phyloP scores from a whole-genome alignment of 1,139 yeast genomes.

The Meyerozyma sp. region DNA sequence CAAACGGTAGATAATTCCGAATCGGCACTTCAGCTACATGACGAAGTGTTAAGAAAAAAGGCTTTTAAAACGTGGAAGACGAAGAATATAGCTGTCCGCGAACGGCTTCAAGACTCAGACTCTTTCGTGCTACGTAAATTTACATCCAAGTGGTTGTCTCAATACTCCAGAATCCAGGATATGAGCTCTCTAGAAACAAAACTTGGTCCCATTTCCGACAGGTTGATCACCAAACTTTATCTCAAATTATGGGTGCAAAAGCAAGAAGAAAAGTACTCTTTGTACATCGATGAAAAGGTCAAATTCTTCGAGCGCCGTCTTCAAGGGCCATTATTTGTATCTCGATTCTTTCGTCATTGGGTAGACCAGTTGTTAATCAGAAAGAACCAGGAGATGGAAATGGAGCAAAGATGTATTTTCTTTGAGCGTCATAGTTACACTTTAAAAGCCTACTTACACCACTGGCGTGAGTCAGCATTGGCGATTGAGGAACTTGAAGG shows the following conservation, averaged over 20 bases:
- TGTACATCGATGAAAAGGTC: slow-evolving; percentile 12
- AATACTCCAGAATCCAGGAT: neutral
- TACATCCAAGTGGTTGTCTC: neutral
- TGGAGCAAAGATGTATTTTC: slow-evolving; percentile 11
- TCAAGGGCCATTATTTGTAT: slow-evolving; percentile 8
- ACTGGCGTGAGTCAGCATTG: slow-evolving; percentile 13
- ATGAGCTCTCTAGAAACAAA: neutral
- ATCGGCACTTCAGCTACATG: neutral
- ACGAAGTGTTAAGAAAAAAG: neutral
- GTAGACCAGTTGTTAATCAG: slow-evolving; percentile 13
- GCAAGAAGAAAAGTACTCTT: slow-evolving; percentile 12
- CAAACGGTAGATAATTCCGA: neutral
- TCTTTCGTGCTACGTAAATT: neutral
- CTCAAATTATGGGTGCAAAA: neutral
- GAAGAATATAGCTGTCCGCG: neutral
- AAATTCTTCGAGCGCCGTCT: slow-evolving; percentile 9
- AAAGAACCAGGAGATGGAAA: slow-evolving; percentile 7
- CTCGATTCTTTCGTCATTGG: slow-evolving; percentile 18
- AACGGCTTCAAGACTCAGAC: neutral
- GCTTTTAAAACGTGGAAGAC: neutral
- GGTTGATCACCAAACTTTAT: neutral
- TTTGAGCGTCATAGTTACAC: slow-evolving; percentile 9
- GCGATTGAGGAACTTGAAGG: slow-evolving; percentile 5
- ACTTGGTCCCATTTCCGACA: neutral
- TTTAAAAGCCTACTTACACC: slow-evolving; percentile 6